These are phyloP conservation scores for Dactylellina sp. DNA, from an alignment of 2,329 filamentous ascomycete species.

Conservation along the genomic window DNA sequence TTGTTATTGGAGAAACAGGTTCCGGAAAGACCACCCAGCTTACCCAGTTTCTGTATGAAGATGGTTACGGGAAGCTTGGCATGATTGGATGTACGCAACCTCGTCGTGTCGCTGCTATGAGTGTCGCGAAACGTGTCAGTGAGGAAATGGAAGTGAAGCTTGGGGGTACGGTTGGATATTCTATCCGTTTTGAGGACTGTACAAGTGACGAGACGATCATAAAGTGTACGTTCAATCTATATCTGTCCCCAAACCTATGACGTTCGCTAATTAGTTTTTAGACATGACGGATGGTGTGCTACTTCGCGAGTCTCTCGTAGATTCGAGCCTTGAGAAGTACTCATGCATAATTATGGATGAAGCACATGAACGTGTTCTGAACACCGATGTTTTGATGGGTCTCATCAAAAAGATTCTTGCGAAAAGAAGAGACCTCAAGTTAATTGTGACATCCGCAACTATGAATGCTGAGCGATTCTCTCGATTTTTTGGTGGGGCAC, in stretches of 20 bases:
- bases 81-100: slow-evolving; percentile 98
- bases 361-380: slow-evolving; percentile 94
- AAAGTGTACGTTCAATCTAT: slow-evolving; percentile 72
- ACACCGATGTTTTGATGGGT: slow-evolving; percentile 97
- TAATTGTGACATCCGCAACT: slow-evolving; percentile 97
- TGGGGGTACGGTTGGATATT: slow-evolving; percentile 89
- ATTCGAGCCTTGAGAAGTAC: slow-evolving; percentile 92
- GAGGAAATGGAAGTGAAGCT: slow-evolving; percentile 98
- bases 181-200: slow-evolving; percentile 98
- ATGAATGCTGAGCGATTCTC: slow-evolving; percentile 99
- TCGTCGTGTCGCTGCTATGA: slow-evolving; percentile 96
- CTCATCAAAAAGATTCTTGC: slow-evolving; percentile 97
- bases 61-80: slow-evolving; percentile 86
- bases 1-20: slow-evolving; percentile 96
- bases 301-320: slow-evolving; percentile 89
- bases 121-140: slow-evolving; percentile 95
- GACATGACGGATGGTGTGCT: slow-evolving; percentile 98
- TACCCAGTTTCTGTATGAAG: slow-evolving; percentile 94
- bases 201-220: slow-evolving; percentile 95
- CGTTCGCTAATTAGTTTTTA: slow-evolving; percentile 59
- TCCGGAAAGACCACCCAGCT: slow-evolving; percentile 98
- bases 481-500: slow-evolving; percentile 93
- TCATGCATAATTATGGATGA: slow-evolving; percentile 99
- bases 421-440: slow-evolving; percentile 86
- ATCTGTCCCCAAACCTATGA: slow-evolving; percentile 6